phyloP scores from a whole-genome alignment of 768 basidiomycete genomes.

The Cyclocybe aegerita region DNA sequence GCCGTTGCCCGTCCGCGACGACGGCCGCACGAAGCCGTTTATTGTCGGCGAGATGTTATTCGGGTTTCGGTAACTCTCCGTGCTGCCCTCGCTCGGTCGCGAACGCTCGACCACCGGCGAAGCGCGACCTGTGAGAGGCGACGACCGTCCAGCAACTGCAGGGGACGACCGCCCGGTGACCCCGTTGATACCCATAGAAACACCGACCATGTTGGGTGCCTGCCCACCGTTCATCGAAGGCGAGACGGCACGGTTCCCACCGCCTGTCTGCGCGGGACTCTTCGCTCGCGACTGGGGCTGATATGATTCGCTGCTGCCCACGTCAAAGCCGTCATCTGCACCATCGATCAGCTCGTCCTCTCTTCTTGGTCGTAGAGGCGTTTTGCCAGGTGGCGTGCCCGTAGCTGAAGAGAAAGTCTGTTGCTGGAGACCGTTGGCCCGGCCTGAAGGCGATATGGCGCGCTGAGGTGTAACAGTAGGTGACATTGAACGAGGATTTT shows the following conservation, averaged over 20 bases:
- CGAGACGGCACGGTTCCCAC: slow-evolving; percentile 57
- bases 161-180: slow-evolving; percentile 34
- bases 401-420: slow-evolving; percentile 24
- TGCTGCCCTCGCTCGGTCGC: slow-evolving; percentile 39
- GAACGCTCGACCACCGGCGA: slow-evolving; percentile 50
- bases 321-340: slow-evolving; percentile 46
- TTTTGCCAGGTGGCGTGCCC: slow-evolving; percentile 48
- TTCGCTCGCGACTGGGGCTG: slow-evolving; percentile 44
- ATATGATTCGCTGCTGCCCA: slow-evolving; percentile 45
- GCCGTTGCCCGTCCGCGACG: slow-evolving; percentile 40
- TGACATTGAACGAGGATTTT: slow-evolving; percentile 61
- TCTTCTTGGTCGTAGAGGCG: slow-evolving; percentile 48
- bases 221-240: slow-evolving; percentile 41
- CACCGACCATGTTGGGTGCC: slow-evolving; percentile 52
- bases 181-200: slow-evolving; percentile 54
- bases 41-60: slow-evolving; percentile 41
- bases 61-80: slow-evolving; percentile 44
- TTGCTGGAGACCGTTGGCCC: slow-evolving; percentile 46
- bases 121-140: slow-evolving; percentile 33
- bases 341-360: slow-evolving; percentile 46
- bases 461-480: slow-evolving; percentile 65
- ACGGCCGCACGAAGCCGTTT: slow-evolving; percentile 49
- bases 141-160: slow-evolving; percentile 30
- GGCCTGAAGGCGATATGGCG: slow-evolving; percentile 60
- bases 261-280: slow-evolving; percentile 50